Evolutionary conservation across 2,329 filamentous ascomycete genomes (phyloP).

Genomic region (Periconia macrospinosa): DNA sequence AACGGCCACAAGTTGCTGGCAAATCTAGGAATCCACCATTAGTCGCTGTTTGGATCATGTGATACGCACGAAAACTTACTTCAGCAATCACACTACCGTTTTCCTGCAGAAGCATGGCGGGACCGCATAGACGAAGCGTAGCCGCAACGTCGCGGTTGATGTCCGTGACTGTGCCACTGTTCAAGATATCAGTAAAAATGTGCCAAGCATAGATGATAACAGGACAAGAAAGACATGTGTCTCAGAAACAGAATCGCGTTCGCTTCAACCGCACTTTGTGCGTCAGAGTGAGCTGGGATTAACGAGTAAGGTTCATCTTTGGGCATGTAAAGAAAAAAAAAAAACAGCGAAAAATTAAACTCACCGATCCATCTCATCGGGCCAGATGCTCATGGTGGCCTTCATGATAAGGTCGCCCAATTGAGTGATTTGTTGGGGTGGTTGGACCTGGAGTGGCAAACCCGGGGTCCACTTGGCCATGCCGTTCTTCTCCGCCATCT

Average conservation of each 20-base stretch:
- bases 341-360: slow-evolving; percentile 51
- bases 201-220: neutral
- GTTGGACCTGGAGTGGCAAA: slow-evolving; percentile 77
- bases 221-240: slow-evolving; percentile 42
- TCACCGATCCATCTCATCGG: slow-evolving; percentile 90
- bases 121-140: slow-evolving; percentile 87
- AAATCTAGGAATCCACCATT: slow-evolving; percentile 47
- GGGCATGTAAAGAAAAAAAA: slow-evolving; percentile 16
- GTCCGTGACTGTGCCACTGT: slow-evolving; percentile 83
- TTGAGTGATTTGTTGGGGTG: slow-evolving; percentile 77
- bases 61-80: neutral
- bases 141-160: slow-evolving; percentile 93
- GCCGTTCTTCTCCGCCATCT: slow-evolving; percentile 74
- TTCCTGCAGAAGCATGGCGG: slow-evolving; percentile 75
- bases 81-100: slow-evolving; percentile 68
- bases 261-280: slow-evolving; percentile 82
- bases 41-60: neutral
- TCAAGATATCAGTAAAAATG: slow-evolving; percentile 18
- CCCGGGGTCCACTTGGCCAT: slow-evolving; percentile 86
- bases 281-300: slow-evolving; percentile 99
- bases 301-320: slow-evolving; percentile 85
- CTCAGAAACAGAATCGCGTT: slow-evolving; percentile 71
- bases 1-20: slow-evolving; percentile 74
- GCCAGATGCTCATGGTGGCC: slow-evolving; percentile 82
- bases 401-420: slow-evolving; percentile 84